Conservation (phyloP, 2,329 filamentous ascomycete genomes). For the Neobulgaria alba region DNA sequence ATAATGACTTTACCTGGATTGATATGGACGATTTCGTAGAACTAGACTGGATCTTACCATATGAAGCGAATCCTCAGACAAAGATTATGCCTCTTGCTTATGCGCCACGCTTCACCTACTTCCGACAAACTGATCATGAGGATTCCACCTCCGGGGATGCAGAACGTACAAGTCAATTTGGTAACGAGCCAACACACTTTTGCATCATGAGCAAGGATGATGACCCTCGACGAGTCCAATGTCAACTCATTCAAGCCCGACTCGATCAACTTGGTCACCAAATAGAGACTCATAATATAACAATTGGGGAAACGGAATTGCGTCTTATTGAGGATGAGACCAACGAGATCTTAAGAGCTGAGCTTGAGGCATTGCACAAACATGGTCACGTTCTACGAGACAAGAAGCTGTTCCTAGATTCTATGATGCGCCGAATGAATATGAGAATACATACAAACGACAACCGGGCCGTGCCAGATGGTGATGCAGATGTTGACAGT, state of each 20-base stretch:
- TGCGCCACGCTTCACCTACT: slow-evolving; percentile 93
- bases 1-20: slow-evolving; percentile 93
- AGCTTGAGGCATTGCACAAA: slow-evolving; percentile 51
- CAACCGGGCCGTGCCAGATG: slow-evolving; percentile 20
- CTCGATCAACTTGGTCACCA: slow-evolving; percentile 72
- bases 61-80: slow-evolving; percentile 83
- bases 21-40: slow-evolving; percentile 99
- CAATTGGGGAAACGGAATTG: slow-evolving; percentile 68
- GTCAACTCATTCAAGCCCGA: slow-evolving; percentile 72
- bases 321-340: slow-evolving; percentile 46
- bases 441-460: slow-evolving; percentile 23
- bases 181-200: slow-evolving; percentile 84
- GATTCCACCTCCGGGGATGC: slow-evolving; percentile 72
- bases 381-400: slow-evolving; percentile 48
- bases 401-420: slow-evolving; percentile 50
- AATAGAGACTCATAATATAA: slow-evolving; percentile 63
- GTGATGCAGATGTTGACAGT: slow-evolving; percentile 32
- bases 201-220: slow-evolving; percentile 91
- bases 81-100: slow-evolving; percentile 89
- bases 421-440: slow-evolving; percentile 37
- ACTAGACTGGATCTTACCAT: slow-evolving; percentile 88
- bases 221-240: slow-evolving; percentile 83
- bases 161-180: slow-evolving; percentile 79
- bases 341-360: slow-evolving; percentile 42
- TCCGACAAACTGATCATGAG: slow-evolving; percentile 89